phyloP scores from a whole-genome alignment of 2,329 filamentous ascomycete species.

The Fusarium compactum region DNA sequence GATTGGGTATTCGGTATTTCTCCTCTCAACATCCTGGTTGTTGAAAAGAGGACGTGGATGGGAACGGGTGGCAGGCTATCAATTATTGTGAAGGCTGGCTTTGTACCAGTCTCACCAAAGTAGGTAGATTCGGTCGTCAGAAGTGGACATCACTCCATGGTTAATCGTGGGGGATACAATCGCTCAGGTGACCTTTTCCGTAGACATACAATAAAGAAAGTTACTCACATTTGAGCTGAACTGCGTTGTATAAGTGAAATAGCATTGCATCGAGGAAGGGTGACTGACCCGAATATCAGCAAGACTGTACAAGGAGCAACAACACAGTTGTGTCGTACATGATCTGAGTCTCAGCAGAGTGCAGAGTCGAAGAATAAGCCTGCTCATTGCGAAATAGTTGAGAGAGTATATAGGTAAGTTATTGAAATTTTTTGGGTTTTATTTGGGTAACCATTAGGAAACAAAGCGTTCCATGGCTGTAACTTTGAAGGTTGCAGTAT shows the following conservation, averaged over 20 bases:
- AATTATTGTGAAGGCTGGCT: slow-evolving; percentile 5
- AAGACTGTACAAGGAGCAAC: not conserved
- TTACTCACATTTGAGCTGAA: not conserved
- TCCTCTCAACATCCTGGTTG: slow-evolving; percentile 16
- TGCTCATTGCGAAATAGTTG: not conserved
- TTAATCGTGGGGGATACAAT: not conserved
- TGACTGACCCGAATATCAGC: not conserved
- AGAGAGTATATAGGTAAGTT: not conserved
- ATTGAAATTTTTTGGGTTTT: slow-evolving; percentile 35
- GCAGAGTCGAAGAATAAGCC: too few relatives aligned
- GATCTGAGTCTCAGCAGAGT: too few relatives aligned
- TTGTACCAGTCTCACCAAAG: not conserved
- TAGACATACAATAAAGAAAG: slow-evolving; percentile 23
- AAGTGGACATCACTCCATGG: not conserved
- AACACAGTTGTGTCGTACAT: not conserved
- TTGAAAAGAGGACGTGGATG: slow-evolving; percentile 5
- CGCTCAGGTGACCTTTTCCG: slow-evolving; percentile 9
- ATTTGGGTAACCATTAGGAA: slow-evolving; percentile 16
- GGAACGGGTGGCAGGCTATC: not conserved
- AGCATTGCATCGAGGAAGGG: not conserved
- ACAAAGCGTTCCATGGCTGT: slow-evolving; percentile 25
- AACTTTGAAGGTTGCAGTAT: slow-evolving; percentile 9
- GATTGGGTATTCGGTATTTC: slow-evolving; percentile 13
- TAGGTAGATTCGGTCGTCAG: slow-evolving; percentile 18
- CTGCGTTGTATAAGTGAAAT: not conserved